Percentiles rank a stretch among this genome's conserved stretches.
Evolutionary conservation across 2,329 filamentous ascomycete genomes (phyloP).

Genomic region (Alternaria gansuensis): DNA sequence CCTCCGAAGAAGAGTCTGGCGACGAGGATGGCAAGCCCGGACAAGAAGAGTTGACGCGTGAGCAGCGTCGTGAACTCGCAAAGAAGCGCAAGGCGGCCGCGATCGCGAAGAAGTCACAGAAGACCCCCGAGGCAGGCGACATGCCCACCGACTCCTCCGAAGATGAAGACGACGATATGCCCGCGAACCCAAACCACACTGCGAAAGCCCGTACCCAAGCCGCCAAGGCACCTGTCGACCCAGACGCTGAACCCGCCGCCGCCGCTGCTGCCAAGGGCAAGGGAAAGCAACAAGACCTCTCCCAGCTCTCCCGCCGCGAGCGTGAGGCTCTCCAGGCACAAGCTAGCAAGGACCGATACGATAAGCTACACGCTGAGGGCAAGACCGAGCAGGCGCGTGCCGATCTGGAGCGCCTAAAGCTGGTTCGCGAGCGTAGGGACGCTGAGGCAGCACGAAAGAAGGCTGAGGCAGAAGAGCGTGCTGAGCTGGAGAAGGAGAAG

Average conservation of each 20-base stretch:
- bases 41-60: slow-evolving; percentile 74
- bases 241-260: slow-evolving; percentile 62
- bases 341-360: slow-evolving; percentile 87
- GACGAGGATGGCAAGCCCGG: slow-evolving; percentile 55
- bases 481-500: slow-evolving; percentile 65
- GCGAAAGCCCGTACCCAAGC: slow-evolving; percentile 74
- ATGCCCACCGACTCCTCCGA: slow-evolving; percentile 76
- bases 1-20: slow-evolving; percentile 57
- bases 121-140: slow-evolving; percentile 81
- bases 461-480: slow-evolving; percentile 65
- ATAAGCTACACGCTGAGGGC: slow-evolving; percentile 90
- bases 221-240: slow-evolving; percentile 57
- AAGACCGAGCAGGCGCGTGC: slow-evolving; percentile 96
- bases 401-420: slow-evolving; percentile 81
- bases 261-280: slow-evolving; percentile 64
- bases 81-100: slow-evolving; percentile 93
- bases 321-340: slow-evolving; percentile 84
- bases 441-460: slow-evolving; percentile 83
- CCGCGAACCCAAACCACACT: slow-evolving; percentile 89
- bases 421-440: slow-evolving; percentile 87
- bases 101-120: slow-evolving; percentile 76
- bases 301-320: slow-evolving; percentile 72
- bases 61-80: slow-evolving; percentile 85
- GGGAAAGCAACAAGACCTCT: slow-evolving; percentile 61
- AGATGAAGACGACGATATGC: slow-evolving; percentile 71